These are phyloP conservation scores for Albophoma yamanashiensis DNA, from an alignment of 2,329 filamentous ascomycete species.

Conservation along the genomic window DNA sequence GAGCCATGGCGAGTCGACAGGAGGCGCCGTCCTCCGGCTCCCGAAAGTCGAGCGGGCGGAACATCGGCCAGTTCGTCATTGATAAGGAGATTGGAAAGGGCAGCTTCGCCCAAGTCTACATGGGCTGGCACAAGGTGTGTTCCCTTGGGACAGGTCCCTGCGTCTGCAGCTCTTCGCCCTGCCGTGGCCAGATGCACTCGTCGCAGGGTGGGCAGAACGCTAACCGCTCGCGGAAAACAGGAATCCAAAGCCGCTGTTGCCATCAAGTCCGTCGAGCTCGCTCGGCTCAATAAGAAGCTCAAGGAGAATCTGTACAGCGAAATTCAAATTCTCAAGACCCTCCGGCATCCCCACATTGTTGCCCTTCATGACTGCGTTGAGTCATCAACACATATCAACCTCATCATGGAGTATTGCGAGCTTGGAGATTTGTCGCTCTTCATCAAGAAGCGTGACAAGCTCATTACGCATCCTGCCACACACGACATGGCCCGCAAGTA, in stretches of 20 bases:
- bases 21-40: conserved; percentile 25
- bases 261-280: conserved; percentile 91
- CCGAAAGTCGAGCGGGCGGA: conserved; percentile 20
- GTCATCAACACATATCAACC: conserved; percentile 77
- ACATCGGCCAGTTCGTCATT: conserved; percentile 67
- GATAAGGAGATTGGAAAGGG: conserved; percentile 91
- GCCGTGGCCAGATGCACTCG: background rate
- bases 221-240: conserved; percentile 30
- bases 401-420: conserved; percentile 98
- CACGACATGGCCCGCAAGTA: conserved; percentile 90
- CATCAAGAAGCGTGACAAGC: conserved; percentile 84
- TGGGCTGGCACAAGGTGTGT: conserved; percentile 68
- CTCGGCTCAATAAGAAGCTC: conserved; percentile 87
- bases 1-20: conserved; percentile 28
- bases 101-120: conserved; percentile 93
- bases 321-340: conserved; percentile 86
- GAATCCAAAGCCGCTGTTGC: conserved; percentile 74
- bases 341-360: conserved; percentile 95
- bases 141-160: background rate
- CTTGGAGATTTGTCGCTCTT: conserved; percentile 90
- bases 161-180: background rate
- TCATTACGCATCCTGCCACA: conserved; percentile 70
- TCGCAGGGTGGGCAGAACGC: background rate
- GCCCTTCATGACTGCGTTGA: conserved; percentile 92
- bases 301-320: conserved; percentile 93